These are phyloP conservation scores for Acanthamoeba castellanii DNA, from an alignment of 208 protist genomes.

Conservation along the genomic window DNA sequence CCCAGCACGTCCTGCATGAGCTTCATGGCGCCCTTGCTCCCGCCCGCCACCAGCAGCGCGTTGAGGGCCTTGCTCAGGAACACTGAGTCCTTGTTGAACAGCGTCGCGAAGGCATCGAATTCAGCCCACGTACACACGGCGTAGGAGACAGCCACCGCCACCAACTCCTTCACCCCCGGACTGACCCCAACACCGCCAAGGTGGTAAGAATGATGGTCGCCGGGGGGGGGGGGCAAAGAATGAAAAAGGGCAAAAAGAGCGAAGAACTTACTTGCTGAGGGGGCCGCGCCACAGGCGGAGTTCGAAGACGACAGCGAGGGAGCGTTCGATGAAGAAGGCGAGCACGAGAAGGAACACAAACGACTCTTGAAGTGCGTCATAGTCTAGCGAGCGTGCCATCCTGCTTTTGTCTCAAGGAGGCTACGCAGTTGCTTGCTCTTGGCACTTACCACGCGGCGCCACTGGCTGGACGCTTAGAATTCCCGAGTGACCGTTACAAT, in stretches of 20 bases:
- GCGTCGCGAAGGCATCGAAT: constrained; percentile 18
- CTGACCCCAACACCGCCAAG: background rate
- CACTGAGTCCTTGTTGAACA: background rate
- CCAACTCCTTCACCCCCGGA: constrained; percentile 34
- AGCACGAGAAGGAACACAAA: constrained; percentile 40
- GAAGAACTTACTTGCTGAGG: background rate
- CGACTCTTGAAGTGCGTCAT: constrained; percentile 9
- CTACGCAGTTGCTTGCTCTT: too few relatives aligned
- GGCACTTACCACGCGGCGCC: too few relatives aligned
- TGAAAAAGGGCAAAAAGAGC: background rate
- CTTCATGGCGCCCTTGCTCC: constrained; percentile 40
- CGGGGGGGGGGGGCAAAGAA: background rate
- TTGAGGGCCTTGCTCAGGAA: constrained; percentile 40
- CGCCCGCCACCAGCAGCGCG: constrained; percentile 24
- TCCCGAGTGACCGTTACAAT: too few relatives aligned
- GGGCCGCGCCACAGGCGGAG: background rate
- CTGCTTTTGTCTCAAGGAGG: too few relatives aligned
- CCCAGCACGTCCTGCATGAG: constrained; percentile 40
- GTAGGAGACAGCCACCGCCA: constrained; percentile 21
- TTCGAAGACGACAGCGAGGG: constrained; percentile 26
- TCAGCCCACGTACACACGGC: background rate
- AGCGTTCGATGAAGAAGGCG: constrained; percentile 45
- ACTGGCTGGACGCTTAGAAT: too few relatives aligned
- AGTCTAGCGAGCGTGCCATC: background rate
- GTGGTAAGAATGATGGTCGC: background rate